Conservation (phyloP, 495 filamentous ascomycete species). For the Xylaria cubensis region DNA sequence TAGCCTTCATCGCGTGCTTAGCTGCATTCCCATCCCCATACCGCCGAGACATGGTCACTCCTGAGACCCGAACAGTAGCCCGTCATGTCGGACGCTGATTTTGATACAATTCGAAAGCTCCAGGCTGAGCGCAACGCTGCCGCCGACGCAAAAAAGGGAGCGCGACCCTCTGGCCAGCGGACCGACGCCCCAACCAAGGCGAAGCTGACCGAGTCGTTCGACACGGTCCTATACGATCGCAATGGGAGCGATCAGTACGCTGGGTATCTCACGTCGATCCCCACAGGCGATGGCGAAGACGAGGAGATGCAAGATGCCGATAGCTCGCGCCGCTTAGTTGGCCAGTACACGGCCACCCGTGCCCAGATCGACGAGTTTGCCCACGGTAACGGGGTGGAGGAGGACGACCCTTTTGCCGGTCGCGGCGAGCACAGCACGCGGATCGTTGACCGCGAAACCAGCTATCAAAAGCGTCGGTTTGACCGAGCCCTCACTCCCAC, state of each 20-base stretch:
- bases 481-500: conserved; percentile 87
- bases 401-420: conserved; percentile 87
- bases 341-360: conserved; percentile 94
- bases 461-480: conserved; percentile 96
- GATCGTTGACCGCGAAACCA: conserved; percentile 91
- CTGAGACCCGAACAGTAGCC: conserved; percentile 34
- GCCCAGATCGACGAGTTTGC: conserved; percentile 96
- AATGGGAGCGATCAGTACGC: conserved; percentile 82
- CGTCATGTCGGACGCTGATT: conserved; percentile 74
- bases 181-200: conserved; percentile 91
- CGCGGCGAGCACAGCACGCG: conserved; percentile 84
- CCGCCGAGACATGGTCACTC: conserved; percentile 43
- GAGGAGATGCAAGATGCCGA: conserved; percentile 83
- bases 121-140: conserved; percentile 93
- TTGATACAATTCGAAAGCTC: conserved; percentile 80
- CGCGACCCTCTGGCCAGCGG: conserved; percentile 82
- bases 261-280: conserved; percentile 89
- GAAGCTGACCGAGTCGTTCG: conserved; percentile 92
- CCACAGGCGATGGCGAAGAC: conserved; percentile 80
- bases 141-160: conserved; percentile 82
- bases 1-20: conserved; percentile 25
- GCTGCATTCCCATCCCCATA: conserved; percentile 3
- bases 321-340: conserved; percentile 79
- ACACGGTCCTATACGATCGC: conserved; percentile 89
- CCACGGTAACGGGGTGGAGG: conserved; percentile 79